phyloP scores from a whole-genome alignment of 805 yeast genomes.

The Dipodascopsis uninucleata region DNA sequence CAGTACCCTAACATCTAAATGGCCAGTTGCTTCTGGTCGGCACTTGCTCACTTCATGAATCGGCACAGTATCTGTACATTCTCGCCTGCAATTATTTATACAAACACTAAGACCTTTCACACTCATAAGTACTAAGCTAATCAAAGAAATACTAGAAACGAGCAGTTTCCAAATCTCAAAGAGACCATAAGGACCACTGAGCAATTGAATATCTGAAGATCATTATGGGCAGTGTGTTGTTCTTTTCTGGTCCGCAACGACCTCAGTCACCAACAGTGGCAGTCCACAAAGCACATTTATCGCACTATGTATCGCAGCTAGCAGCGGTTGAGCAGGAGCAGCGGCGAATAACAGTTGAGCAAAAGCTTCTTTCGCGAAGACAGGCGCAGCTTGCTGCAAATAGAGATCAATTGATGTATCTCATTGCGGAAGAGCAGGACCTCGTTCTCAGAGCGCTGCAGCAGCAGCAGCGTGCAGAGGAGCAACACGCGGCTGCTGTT shows the following conservation, averaged over 20 bases:
- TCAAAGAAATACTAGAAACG: too few relatives aligned
- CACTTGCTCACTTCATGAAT: too few relatives aligned
- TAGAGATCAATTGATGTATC: conserved; percentile 28
- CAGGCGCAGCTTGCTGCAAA: conserved; percentile 26
- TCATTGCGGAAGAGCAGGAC: conserved; percentile 31
- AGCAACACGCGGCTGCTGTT: conserved; percentile 15
- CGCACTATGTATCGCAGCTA: conserved; percentile 29
- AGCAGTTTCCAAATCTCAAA: too few relatives aligned
- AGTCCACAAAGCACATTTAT: conserved; percentile 26
- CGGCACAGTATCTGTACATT: too few relatives aligned
- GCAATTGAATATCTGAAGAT: too few relatives aligned
- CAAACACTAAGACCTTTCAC: too few relatives aligned
- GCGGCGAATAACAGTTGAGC: conserved; percentile 26
- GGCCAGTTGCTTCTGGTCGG: too few relatives aligned
- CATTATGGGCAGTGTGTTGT: too few relatives aligned
- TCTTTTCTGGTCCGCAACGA: neutral
- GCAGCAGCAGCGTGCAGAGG: conserved; percentile 20
- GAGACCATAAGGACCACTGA: too few relatives aligned
- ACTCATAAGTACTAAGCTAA: too few relatives aligned
- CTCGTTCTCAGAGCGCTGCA: conserved; percentile 28
- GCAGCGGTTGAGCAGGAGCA: conserved; percentile 30
- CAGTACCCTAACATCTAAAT: too few relatives aligned
- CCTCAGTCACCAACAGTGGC: conserved; percentile 12
- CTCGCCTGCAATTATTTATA: too few relatives aligned
- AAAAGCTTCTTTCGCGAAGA: conserved; percentile 21